Percentiles rank a stretch among this genome's conserved stretches.
These are phyloP conservation scores for Herpotrichia juniperi DNA, from an alignment of 2,329 filamentous ascomycete species.

Conservation along the genomic window DNA sequence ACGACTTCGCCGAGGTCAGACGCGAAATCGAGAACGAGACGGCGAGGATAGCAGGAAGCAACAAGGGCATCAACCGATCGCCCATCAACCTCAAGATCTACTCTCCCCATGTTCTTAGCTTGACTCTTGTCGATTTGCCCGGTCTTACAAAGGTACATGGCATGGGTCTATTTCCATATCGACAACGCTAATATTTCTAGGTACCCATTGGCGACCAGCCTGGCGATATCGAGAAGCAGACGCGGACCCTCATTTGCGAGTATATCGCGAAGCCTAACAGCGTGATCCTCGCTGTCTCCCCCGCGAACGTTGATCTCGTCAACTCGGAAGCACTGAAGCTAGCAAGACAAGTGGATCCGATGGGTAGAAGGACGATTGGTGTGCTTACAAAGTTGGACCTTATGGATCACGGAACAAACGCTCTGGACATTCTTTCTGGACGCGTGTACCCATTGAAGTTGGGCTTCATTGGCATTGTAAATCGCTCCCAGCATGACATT, in stretches of 20 bases:
- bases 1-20: constrained; percentile 91
- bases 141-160: constrained; percentile 83
- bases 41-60: constrained; percentile 89
- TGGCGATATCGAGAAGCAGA: constrained; percentile 98
- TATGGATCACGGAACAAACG: constrained; percentile 99
- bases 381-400: constrained; percentile 96
- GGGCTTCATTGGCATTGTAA: constrained; percentile 97
- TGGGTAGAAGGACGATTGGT: constrained; percentile 93
- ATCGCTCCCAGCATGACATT: constrained; percentile 97
- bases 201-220: constrained; percentile 98
- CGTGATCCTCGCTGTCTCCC: constrained; percentile 94
- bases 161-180: constrained; percentile 10
- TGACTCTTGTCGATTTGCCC: constrained; percentile 94
- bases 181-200: constrained; percentile 51
- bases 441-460: constrained; percentile 96
- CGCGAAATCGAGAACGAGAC: constrained; percentile 98
- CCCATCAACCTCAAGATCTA: constrained; percentile 99
- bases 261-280: constrained; percentile 99
- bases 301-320: constrained; percentile 96
- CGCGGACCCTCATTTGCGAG: constrained; percentile 92
- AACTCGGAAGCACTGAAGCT: constrained; percentile 98
- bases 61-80: constrained; percentile 97
- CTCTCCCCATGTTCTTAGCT: constrained; percentile 92
- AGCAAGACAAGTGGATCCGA: constrained; percentile 92
- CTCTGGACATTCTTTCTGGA: constrained; percentile 95